Evolutionary conservation across 1,139 yeast species (phyloP), one percentile per base, ranked within the genome.

Genomic region (Taphrina wiesneri): DNA sequence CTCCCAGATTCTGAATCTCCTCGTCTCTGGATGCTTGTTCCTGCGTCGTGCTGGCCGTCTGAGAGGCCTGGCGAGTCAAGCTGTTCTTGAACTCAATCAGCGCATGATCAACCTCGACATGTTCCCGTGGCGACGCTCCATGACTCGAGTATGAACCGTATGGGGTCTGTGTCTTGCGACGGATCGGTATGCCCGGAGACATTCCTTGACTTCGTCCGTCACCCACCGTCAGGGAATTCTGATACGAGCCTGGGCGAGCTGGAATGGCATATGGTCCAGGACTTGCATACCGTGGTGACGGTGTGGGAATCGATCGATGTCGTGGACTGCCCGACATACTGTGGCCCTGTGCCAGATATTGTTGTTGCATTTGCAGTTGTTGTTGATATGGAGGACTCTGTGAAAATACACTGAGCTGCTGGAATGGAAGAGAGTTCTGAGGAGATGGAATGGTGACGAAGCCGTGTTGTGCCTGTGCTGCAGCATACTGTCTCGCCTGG

Each of bases 241-340:
- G 56, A 26, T 32, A 52, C 9, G 56, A 52, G 17, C 34, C 36
- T 17, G 28, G 56, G 9, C 56, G 56, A 17, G 45, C 36, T 11
- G 56, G 56, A 6, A 52, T 52, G 36, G 56, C 34, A 23, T 52
- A 52, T 17, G 56, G 59, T 11, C 36, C 49, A 13, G 59, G 59
- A 54, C 59, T 54, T 11, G 59, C 47, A 23, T n/a, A 28, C 19
- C 59, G 59, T 6, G 59, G 59, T 2, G 49, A 11, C 21, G 59
- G 59, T 2, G 17, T 17, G 3, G 47, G 49, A 3, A 39, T 39
- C 13, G 36, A 9, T 17, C 54, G 13, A 49, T 49, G 54, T 2
- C 54, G 54, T 2, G 54, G 54, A n/a, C 49, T 45, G 11, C 49
- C 34, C 11, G 54, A 26, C 3, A 28, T 11, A 28, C 19, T 28